Evolutionary conservation across 2,329 filamentous ascomycete species (phyloP), one percentile per base, ranked within the genome.

Genomic region (Juglanconis juglandina): DNA sequence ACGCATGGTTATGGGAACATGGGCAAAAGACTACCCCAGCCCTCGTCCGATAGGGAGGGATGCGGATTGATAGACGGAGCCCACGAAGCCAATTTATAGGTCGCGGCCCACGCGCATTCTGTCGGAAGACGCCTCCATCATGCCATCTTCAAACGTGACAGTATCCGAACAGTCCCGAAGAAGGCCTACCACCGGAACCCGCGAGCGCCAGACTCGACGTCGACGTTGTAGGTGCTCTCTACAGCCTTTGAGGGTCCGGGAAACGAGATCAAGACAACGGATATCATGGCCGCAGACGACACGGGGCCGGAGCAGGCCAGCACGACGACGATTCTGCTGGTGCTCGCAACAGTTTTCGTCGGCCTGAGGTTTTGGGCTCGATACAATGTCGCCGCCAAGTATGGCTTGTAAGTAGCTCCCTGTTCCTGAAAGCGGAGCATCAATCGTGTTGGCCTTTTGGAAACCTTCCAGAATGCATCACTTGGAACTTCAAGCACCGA

Each of bases 331-430:
- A 42, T 57, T 33, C 32, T 66, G 39, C 56, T 66, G 34, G 51
- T 61, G 14, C 56, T 66, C 34, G 51, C 64, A 35, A 60, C 51
- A 3, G 11, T 60, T 2, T 66, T 66, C 39, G 57, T 62, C 2
- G 24, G 34, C 33, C 9, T 66, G 24, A 44, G 64, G 8, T 63
- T 66, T 24, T 66, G 61, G 60, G 64, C 64, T 9, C 51, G 64
- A 4, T 58, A 56, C 14, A 39, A 58, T 24, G 56, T 56, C 4
- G 53, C 48, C 2, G 49, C 42, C 9, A 42, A 49, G 7, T 63
- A 59, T 53, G 64, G 63, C 52, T 3, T n/a, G 1, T 47, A 47
- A 24, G 44, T 47, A 9, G n/a, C 44, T 47, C 24, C 24, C 24
- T 24, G 24, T 24, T 24, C 1, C 24, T 24, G 24, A 24, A 24